Percentiles rank a stretch among this genome's conserved stretches.
Evolutionary conservation across 176 grass and related monocot species (phyloP).

Genomic region (Bothriochloa decipiens): DNA sequence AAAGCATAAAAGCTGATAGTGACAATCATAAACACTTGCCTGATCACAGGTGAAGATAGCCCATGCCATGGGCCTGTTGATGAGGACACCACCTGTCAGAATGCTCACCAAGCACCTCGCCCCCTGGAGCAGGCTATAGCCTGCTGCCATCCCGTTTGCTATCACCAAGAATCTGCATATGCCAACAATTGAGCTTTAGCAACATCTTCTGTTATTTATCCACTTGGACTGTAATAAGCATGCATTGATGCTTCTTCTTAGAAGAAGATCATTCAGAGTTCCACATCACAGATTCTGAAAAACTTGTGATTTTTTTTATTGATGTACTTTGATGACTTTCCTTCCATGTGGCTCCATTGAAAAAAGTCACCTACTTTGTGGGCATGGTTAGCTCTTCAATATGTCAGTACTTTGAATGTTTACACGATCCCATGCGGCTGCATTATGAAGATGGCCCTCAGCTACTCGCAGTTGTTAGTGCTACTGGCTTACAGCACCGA

Average conservation of each 20-base stretch:
- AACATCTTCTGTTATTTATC: background rate
- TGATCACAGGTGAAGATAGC: constrained; percentile 94
- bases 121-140: constrained; percentile 74
- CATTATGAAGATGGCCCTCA: constrained; percentile 46
- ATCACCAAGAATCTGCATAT: constrained; percentile 83
- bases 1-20: constrained; percentile 17
- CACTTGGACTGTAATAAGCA: too few relatives aligned
- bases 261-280: too few relatives aligned
- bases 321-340: background rate
- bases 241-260: too few relatives aligned
- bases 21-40: constrained; percentile 50
- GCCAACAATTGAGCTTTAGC: background rate
- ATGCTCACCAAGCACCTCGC: constrained; percentile 66
- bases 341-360: background rate
- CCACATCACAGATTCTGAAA: background rate
- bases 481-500: background rate
- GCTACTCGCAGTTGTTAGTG: constrained; percentile 11
- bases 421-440: constrained; percentile 31
- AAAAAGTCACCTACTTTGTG: constrained; percentile 6
- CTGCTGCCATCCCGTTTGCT: constrained; percentile 74
- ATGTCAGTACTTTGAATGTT: constrained; percentile 30
- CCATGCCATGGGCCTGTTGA: constrained; percentile 72
- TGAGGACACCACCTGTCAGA: constrained; percentile 60
- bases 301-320: background rate
- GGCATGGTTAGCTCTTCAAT: constrained; percentile 15